Evolutionary conservation across 2,329 filamentous ascomycete genomes (phyloP), one percentile per base, ranked within the genome.

Genomic region (Emydomyces testavorans): DNA sequence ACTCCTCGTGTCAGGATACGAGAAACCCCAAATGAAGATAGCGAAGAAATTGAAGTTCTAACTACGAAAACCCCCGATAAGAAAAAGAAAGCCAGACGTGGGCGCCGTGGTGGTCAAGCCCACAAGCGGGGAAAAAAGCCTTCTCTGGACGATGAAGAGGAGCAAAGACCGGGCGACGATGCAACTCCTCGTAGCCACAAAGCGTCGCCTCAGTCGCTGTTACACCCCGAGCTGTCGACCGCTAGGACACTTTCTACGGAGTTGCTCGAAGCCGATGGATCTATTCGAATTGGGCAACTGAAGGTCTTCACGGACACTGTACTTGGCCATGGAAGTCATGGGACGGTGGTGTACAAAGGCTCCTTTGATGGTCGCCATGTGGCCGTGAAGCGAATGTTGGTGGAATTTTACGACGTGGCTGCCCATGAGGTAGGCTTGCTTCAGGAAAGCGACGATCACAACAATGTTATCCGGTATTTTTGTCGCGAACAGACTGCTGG

Each of bases 381-480:
- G 21, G 92, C 92, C 1, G 87, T 98, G 40, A 98, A 98, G 72
- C 80, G 92, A 28, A 94, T 98, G 87, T 73, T 96, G 52, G 86
- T 90, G 28, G 86, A 94, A 56, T 95, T 95, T 58, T 95, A 89
- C 62, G 90, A 94, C 54, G 85, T 98, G 56, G 92, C 92, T 0
- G 88, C 86, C 8, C 88, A 94, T 59, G 92, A 98, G 67, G 94
- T 94, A 1, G 83, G 83, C 51, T 73, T 96, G 45, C 69, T 98
- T 8, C 78, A 93, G 51, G 88, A 95, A 64, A 95, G 89, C 60
- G 92, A 98, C 57, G 85, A 95, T 58, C 92, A 98, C 60, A 82
- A 84, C 10, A 96, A 98, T 63, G 90, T 98, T 35, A 94, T 98
- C 54, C 86, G 90, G 32, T 98, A 98, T 62, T 95, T 87, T 60